phyloP scores from a whole-genome alignment of 2,329 filamentous ascomycete species.

The Paraconiothyrium sp. region DNA sequence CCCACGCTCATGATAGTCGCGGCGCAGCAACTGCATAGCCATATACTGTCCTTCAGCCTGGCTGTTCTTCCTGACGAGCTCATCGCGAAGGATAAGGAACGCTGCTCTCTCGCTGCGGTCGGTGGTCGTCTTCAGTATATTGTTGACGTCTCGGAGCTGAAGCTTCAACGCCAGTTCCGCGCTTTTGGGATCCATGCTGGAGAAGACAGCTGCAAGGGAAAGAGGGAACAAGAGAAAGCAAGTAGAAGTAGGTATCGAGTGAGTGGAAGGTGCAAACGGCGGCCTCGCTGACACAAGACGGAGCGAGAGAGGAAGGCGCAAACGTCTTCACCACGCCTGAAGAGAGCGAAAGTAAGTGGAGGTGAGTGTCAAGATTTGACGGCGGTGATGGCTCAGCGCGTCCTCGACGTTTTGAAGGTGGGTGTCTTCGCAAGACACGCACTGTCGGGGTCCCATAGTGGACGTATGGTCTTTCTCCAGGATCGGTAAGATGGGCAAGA shows the following conservation, averaged over 20 bases:
- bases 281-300: background rate
- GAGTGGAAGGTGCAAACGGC: background rate
- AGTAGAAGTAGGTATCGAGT: background rate
- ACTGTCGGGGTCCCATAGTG: no score
- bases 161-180: slow-evolving; percentile 22
- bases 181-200: slow-evolving; percentile 19
- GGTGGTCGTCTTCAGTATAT: background rate
- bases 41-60: slow-evolving; percentile 20
- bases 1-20: slow-evolving; percentile 17
- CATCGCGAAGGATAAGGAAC: slow-evolving; percentile 17
- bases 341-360: background rate
- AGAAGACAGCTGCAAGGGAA: background rate
- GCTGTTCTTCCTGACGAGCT: slow-evolving; percentile 16
- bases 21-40: slow-evolving; percentile 18
- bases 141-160: slow-evolving; percentile 25
- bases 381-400: no score
- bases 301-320: background rate
- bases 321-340: no score
- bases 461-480: no score
- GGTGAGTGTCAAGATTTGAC: background rate
- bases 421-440: no score
- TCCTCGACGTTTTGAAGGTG: no score
- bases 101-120: background rate
- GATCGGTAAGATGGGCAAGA: no score
- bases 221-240: background rate